These are phyloP conservation scores for Fagus crenata DNA, from an alignment of 306 rosid genomes.

Conservation along the genomic window DNA sequence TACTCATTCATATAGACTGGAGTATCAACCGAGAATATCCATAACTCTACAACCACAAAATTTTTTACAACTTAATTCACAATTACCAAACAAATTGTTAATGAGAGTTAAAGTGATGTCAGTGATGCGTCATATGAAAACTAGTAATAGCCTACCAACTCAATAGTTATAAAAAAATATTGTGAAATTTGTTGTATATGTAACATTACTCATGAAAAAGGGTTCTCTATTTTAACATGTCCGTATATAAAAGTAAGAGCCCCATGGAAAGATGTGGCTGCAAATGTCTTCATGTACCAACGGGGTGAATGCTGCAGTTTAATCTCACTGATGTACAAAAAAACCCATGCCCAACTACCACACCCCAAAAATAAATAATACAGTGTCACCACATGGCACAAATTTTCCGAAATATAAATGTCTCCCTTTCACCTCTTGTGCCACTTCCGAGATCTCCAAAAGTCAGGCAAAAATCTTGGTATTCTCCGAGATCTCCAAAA, in stretches of 20 bases:
- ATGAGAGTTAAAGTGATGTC: too few relatives aligned
- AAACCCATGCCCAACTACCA: too few relatives aligned
- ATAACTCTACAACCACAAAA: too few relatives aligned
- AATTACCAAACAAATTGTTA: too few relatives aligned
- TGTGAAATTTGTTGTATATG: too few relatives aligned
- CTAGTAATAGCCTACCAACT: too few relatives aligned
- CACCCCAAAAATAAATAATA: background rate
- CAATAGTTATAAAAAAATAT: too few relatives aligned
- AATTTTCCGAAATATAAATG: constrained; percentile 10
- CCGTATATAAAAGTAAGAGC: background rate
- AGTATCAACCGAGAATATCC: too few relatives aligned
- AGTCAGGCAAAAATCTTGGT: constrained; percentile 57
- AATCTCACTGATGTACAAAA: background rate
- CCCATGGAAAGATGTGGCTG: background rate
- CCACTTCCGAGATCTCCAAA: constrained; percentile 46
- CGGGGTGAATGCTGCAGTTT: background rate
- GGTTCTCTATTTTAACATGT: background rate
- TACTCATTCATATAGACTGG: too few relatives aligned
- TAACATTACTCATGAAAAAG: background rate
- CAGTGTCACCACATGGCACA: constrained; percentile 4
- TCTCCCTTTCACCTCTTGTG: constrained; percentile 44
- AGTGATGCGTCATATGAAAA: too few relatives aligned
- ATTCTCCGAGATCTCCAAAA: constrained; percentile 39
- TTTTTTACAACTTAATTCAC: too few relatives aligned
- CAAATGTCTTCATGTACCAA: background rate